Evolutionary conservation across 129 eudicot genomes (phyloP).

Genomic region (Chrysanthemum seticuspe): DNA sequence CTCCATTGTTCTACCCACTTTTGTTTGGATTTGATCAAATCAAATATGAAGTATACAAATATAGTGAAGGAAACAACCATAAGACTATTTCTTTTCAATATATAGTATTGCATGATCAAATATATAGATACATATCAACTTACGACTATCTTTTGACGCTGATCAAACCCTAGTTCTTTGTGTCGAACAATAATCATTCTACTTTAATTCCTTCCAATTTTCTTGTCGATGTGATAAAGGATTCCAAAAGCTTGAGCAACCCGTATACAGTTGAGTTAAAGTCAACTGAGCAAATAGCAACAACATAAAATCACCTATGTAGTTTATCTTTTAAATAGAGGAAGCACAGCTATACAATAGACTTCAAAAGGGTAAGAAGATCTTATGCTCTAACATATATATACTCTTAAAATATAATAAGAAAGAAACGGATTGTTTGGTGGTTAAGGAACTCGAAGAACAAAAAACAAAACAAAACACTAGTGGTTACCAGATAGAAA

Average conservation of each 20-base stretch:
- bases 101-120: constrained; percentile 19
- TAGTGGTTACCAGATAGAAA: not conserved
- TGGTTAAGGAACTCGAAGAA: constrained; percentile 25
- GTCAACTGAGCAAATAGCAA: constrained; percentile 14
- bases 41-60: constrained; percentile 5
- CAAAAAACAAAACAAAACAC: not conserved
- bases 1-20: constrained; percentile 1
- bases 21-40: not conserved
- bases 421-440: constrained; percentile 22
- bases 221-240: constrained; percentile 13
- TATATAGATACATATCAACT: constrained; percentile 11
- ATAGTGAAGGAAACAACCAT: constrained; percentile 9
- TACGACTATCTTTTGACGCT: constrained; percentile 10
- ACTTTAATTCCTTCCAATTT: constrained; percentile 22
- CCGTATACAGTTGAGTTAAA: constrained; percentile 30
- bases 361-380: constrained; percentile 20
- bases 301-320: not conserved
- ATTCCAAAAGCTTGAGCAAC: constrained; percentile 22
- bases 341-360: not conserved
- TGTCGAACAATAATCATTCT: constrained; percentile 20
- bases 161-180: constrained; percentile 12
- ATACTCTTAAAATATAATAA: not conserved
- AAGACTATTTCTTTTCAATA: not conserved
- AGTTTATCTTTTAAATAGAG: not conserved
- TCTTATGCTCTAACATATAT: not conserved